phyloP scores from a whole-genome alignment of 345 rosid species.

The Rhodamnia argentea region DNA sequence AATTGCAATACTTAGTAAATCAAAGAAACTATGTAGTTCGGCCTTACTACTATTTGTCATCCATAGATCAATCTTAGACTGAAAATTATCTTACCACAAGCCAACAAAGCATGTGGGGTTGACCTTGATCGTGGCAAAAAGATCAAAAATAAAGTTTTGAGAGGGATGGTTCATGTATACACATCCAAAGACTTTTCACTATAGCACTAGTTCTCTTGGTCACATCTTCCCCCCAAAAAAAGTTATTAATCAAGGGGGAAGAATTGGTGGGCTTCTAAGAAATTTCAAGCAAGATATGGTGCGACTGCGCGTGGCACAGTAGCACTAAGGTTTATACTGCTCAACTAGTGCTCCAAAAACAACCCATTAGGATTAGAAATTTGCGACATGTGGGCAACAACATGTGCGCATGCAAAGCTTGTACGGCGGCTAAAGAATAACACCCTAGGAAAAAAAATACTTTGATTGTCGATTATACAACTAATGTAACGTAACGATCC shows the following conservation, averaged over 20 bases:
- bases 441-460: constrained; percentile 1
- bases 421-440: constrained; percentile 54
- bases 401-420: constrained; percentile 39
- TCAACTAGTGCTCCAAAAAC: not conserved
- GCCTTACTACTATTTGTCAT: not conserved
- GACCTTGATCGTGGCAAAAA: not conserved
- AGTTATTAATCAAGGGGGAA: not conserved
- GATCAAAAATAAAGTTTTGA: not conserved
- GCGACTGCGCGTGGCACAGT: constrained; percentile 69
- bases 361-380: not conserved
- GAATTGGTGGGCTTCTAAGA: not conserved
- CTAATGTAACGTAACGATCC: not conserved
- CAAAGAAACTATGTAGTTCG: not conserved
- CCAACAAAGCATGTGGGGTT: not conserved
- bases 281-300: not conserved
- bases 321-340: constrained; percentile 30
- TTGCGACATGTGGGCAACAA: constrained; percentile 25
- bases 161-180: not conserved
- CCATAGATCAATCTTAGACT: not conserved
- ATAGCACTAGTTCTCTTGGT: not conserved
- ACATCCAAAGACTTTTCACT: not conserved
- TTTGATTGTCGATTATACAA: not conserved
- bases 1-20: not conserved
- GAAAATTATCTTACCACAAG: not conserved
- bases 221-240: not conserved